Percentiles rank a stretch among this genome's conserved stretches.
Conservation (phyloP, 495 filamentous ascomycete genomes). For the Penicillium robsamsonii region DNA sequence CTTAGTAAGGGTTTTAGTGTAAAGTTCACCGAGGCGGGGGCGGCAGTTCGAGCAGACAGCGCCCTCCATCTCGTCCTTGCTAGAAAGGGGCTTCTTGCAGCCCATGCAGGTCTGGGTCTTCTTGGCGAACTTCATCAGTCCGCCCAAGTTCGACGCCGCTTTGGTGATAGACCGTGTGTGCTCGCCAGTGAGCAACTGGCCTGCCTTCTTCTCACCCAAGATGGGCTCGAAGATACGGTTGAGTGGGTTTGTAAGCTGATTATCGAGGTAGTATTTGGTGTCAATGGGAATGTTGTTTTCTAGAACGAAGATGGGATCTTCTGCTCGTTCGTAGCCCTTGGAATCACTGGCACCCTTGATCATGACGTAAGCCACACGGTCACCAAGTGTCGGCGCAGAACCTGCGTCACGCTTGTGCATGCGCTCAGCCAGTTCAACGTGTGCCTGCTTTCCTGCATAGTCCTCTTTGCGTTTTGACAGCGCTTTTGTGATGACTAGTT, state of each 20-base stretch:
- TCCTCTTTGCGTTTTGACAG: slow-evolving; percentile 65
- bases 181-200: slow-evolving; percentile 77
- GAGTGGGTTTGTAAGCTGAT: slow-evolving; percentile 93
- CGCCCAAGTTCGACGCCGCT: slow-evolving; percentile 82
- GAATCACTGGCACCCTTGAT: slow-evolving; percentile 83
- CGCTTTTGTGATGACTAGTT: slow-evolving; percentile 98
- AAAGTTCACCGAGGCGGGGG: slow-evolving; percentile 85
- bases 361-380: slow-evolving; percentile 98
- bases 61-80: slow-evolving; percentile 74
- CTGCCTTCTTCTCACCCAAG: slow-evolving; percentile 84
- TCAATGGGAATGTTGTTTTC: slow-evolving; percentile 98
- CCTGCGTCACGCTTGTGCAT: slow-evolving; percentile 97
- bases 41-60: slow-evolving; percentile 86
- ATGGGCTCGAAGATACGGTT: slow-evolving; percentile 97
- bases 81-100: slow-evolving; percentile 90
- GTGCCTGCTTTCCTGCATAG: slow-evolving; percentile 88
- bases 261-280: slow-evolving; percentile 98
- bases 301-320: slow-evolving; percentile 94
- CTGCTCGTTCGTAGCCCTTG: slow-evolving; percentile 92
- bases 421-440: slow-evolving; percentile 87
- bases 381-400: slow-evolving; percentile 89
- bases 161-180: slow-evolving; percentile 92
- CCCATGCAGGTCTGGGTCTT: slow-evolving; percentile 98
- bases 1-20: slow-evolving; percentile 84
- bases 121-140: slow-evolving; percentile 97